Evolutionary conservation across 345 rosid genomes (phyloP).

Genomic region (Pugionium cornutum): DNA sequence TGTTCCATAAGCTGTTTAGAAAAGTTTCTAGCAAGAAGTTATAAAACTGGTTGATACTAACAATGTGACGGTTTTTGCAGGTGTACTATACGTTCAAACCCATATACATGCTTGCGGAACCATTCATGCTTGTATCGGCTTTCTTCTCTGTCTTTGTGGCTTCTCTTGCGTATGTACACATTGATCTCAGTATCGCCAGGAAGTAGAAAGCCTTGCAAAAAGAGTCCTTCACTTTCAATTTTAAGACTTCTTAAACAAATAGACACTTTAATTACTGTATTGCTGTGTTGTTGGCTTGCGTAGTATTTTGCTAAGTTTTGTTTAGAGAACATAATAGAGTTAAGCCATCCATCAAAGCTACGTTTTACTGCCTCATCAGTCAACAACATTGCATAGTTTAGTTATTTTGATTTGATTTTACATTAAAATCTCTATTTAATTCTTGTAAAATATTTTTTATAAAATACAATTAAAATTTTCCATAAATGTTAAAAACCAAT

Average conservation of each 20-base stretch:
- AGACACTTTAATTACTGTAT: not conserved
- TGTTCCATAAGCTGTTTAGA: not conserved
- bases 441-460: too few species aligned
- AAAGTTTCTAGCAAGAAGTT: not conserved
- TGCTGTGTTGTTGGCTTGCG: not conserved
- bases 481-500: too few species aligned
- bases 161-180: conserved; percentile 72
- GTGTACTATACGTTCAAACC: conserved; percentile 93
- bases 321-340: too few species aligned
- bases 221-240: conserved; percentile 1
- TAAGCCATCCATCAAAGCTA: too few species aligned
- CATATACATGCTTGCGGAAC: conserved; percentile 96
- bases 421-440: too few species aligned
- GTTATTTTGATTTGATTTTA: too few species aligned
- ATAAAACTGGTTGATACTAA: not conserved
- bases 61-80: conserved; percentile 44
- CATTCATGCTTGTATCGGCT: conserved; percentile 74
- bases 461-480: too few species aligned
- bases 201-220: conserved; percentile 38
- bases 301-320: not conserved
- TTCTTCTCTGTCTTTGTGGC: conserved; percentile 82
- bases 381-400: too few species aligned
- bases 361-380: too few species aligned
- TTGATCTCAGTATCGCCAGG: conserved; percentile 64
- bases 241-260: conserved; percentile 20